These are phyloP conservation scores for Scenedesmus sp. DNA, from an alignment of 163 green algal genomes.

Conservation along the genomic window DNA sequence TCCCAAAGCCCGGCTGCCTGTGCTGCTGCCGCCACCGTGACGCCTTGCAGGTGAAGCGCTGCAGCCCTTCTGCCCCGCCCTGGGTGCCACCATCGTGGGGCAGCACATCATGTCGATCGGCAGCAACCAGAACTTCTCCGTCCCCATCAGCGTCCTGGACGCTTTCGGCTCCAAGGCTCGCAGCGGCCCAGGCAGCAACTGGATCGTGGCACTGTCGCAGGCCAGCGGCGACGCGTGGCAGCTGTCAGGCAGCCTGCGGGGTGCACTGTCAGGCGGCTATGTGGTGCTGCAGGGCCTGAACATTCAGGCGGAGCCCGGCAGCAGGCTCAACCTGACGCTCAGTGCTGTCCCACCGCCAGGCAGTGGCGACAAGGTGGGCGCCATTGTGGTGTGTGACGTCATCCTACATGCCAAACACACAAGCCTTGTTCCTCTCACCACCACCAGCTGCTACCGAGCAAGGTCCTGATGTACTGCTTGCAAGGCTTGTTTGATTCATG, in stretches of 20 bases:
- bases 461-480: too few species aligned
- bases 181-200: conserved; percentile 1
- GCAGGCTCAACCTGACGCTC: not conserved
- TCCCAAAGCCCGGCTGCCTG: not conserved
- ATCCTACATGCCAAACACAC: not conserved
- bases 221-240: not conserved
- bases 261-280: not conserved
- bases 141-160: conserved; percentile 21
- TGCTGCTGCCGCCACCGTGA: not conserved
- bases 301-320: not conserved
- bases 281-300: not conserved
- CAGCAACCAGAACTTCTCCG: conserved; percentile 19
- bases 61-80: not conserved
- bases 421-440: not conserved
- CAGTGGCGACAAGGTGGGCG: not conserved
- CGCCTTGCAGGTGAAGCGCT: conserved; percentile 7
- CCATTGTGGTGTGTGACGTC: too few species aligned
- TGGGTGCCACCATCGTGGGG: conserved; percentile 3
- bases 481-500: too few species aligned
- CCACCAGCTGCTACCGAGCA: not conserved
- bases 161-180: conserved; percentile 3
- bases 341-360: not conserved
- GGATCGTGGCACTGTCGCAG: not conserved
- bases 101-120: not conserved
- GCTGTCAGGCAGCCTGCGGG: not conserved